A percentile compares a stretch with the other conserved stretches of the same genome.
Evolutionary conservation across 2,329 filamentous ascomycete genomes (phyloP).

Genomic region (Venturia nashicola): DNA sequence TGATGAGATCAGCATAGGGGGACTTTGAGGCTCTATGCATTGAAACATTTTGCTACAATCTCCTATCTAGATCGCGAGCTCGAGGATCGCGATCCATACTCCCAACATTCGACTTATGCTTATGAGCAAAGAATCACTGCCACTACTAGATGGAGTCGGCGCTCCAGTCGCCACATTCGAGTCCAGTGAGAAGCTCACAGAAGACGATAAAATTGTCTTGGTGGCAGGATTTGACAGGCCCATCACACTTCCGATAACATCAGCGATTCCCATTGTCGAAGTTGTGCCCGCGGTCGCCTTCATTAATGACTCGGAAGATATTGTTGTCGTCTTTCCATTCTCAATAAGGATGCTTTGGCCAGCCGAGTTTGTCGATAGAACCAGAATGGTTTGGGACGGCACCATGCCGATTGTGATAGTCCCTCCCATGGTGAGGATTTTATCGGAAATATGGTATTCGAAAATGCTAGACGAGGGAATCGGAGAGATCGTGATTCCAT

Average conservation of each 20-base stretch:
- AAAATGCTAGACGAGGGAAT: background rate
- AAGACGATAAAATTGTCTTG: background rate
- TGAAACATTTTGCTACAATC: background rate
- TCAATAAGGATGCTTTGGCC: background rate
- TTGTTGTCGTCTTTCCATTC: background rate
- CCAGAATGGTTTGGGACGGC: background rate
- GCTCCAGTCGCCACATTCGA: background rate
- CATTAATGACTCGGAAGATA: background rate
- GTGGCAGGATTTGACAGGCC: background rate
- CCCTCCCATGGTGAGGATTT: slow-evolving; percentile 2
- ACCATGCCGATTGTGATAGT: background rate
- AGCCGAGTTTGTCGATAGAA: background rate
- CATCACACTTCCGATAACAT: background rate
- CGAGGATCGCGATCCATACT: background rate
- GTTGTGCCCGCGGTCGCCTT: background rate
- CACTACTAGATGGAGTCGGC: background rate
- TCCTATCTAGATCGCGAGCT: background rate
- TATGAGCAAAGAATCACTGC: background rate
- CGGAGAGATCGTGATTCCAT: background rate
- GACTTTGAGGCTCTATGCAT: no score
- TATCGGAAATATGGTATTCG: background rate
- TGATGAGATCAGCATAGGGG: no score
- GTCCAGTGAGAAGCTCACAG: background rate
- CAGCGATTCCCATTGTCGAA: background rate
- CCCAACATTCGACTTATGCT: background rate